phyloP scores from a whole-genome alignment of 1,139 yeast genomes.

The Meyerozyma elateridarum region DNA sequence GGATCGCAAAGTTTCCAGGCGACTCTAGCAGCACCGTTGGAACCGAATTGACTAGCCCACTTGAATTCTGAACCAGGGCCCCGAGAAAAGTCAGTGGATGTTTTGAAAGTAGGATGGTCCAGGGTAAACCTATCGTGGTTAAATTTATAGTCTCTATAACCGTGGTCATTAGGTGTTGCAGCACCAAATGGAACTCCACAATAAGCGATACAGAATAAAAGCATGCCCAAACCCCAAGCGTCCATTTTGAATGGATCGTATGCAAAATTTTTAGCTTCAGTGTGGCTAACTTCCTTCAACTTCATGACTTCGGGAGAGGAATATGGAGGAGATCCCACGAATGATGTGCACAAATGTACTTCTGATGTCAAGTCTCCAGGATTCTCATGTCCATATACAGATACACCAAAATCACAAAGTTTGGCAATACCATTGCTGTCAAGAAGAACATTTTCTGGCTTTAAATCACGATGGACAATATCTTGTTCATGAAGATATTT shows the following conservation, averaged over 20 bases:
- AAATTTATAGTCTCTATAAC: constrained; percentile 53
- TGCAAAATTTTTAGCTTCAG: constrained; percentile 38
- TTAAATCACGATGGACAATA: constrained; percentile 61
- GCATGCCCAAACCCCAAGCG: constrained; percentile 68
- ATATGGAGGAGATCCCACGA: constrained; percentile 78
- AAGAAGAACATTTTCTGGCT: constrained; percentile 60
- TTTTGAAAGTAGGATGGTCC: constrained; percentile 52
- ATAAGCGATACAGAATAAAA: constrained; percentile 56
- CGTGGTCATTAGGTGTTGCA: constrained; percentile 47
- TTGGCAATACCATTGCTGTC: constrained; percentile 58
- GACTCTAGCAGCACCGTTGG: constrained; percentile 56
- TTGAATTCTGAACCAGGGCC: constrained; percentile 70
- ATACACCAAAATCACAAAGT: constrained; percentile 73
- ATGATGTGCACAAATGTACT: constrained; percentile 39
- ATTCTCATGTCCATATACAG: constrained; percentile 57
- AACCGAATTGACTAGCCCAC: constrained; percentile 57
- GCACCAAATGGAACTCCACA: constrained; percentile 58
- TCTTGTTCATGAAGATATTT: constrained; percentile 52
- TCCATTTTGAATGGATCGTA: constrained; percentile 71
- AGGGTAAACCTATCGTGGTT: constrained; percentile 47
- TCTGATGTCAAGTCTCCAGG: constrained; percentile 50
- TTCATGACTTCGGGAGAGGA: constrained; percentile 73
- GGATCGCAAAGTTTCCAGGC: constrained; percentile 80
- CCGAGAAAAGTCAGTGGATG: constrained; percentile 35
- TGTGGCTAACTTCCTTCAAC: constrained; percentile 35